Conservation (phyloP, 1,139 yeast genomes). For the Hyphopichia fennica region DNA sequence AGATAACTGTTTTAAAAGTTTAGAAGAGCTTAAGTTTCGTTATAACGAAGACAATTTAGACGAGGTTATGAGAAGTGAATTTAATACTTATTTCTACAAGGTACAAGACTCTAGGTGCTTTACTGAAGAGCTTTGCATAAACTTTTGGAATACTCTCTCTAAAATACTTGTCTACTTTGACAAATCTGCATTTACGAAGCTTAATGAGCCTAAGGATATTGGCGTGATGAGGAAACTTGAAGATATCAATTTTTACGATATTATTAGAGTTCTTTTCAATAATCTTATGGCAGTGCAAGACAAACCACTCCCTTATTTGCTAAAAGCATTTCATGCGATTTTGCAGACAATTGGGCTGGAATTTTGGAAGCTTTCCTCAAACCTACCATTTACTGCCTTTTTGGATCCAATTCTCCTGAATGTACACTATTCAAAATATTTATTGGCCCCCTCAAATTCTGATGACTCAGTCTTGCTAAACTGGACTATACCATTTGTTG, state of each 20-base stretch:
- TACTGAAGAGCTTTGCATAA: conserved; percentile 39
- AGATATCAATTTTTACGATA: conserved; percentile 42
- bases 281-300: conserved; percentile 51
- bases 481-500: conserved; percentile 44
- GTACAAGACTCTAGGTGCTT: conserved; percentile 55
- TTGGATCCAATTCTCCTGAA: conserved; percentile 52
- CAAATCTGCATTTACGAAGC: conserved; percentile 35
- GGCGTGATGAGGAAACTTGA: conserved; percentile 37
- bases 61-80: conserved; percentile 52
- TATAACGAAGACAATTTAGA: conserved; percentile 18
- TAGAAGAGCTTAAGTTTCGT: conserved; percentile 10
- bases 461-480: conserved; percentile 14
- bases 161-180: conserved; percentile 42
- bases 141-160: conserved; percentile 54
- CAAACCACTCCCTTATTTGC: conserved; percentile 54
- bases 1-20: conserved; percentile 20
- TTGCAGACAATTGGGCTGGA: conserved; percentile 35
- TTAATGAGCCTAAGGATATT: conserved; percentile 48
- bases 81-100: conserved; percentile 46
- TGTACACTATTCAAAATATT: conserved; percentile 30
- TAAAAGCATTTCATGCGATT: conserved; percentile 46
- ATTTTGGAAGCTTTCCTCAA: conserved; percentile 55
- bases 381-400: conserved; percentile 51
- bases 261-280: conserved; percentile 48
- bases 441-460: conserved; percentile 13